Evolutionary conservation across 768 basidiomycete genomes (phyloP).

Genomic region (Boletus patriciae): DNA sequence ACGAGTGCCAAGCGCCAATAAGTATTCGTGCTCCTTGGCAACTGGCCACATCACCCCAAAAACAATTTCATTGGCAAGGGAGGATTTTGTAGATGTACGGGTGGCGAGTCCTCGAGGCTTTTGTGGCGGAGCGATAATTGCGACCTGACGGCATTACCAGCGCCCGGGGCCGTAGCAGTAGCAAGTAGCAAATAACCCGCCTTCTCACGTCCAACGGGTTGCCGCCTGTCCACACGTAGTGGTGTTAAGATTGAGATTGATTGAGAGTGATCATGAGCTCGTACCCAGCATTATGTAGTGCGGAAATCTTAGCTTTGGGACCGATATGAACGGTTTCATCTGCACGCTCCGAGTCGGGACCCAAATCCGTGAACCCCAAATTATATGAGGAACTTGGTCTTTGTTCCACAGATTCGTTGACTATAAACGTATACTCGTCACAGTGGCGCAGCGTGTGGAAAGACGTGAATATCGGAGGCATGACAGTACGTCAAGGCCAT

Average conservation of each 20-base stretch:
- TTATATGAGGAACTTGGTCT: background rate
- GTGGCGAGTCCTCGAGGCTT: background rate
- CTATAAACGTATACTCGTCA: background rate
- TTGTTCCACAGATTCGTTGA: background rate
- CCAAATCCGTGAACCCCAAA: too few relatives aligned
- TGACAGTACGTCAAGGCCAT: background rate
- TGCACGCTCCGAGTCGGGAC: background rate
- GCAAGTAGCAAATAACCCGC: background rate
- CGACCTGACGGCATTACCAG: background rate
- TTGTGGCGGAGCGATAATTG: too few relatives aligned
- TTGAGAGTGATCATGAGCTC: background rate
- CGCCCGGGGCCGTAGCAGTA: background rate
- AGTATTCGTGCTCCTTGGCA: background rate
- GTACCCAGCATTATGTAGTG: background rate
- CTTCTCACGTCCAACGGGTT: background rate
- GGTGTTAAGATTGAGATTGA: too few relatives aligned
- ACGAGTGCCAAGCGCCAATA: background rate
- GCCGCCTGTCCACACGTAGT: background rate
- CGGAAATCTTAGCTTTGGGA: background rate
- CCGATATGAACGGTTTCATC: background rate
- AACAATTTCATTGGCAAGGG: background rate
- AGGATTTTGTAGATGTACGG: background rate
- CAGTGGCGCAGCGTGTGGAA: background rate
- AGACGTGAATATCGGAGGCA: background rate
- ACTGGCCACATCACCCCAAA: background rate